Base-by-base conservation (phyloP, 2,329 filamentous ascomycete genomes). In the Monosporascus cannonballus region DNA sequence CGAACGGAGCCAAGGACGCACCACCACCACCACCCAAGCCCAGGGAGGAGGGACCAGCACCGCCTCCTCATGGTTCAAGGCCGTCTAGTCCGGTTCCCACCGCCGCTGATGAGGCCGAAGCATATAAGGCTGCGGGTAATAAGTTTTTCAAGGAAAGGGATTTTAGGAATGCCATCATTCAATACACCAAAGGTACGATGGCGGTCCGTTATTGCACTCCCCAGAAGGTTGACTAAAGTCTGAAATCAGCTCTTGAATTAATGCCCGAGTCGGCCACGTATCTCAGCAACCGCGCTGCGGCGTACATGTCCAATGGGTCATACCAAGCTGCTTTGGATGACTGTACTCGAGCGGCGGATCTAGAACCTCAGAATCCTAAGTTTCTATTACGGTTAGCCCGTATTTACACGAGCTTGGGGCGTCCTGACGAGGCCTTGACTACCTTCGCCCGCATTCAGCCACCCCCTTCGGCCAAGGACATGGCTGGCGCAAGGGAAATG, bases 121-220 rank as follows among this genome's bases (percentile, higher is more conserved):
- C 84, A 14, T 96, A 87, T 81, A 99, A 99, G 78, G 83, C 89
- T 62, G 84, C 89, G 2, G 94, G 94, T 54, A 99, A 99, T 76
- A 94, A 94, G 66, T 93, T 90, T 67, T 99, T 96, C 81, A 97
- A 96, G 76, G 89, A 92, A 58, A 90, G 87, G 68, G 89, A 96
- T 66, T 99, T 93, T 70, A 75, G 79, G 55, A 87, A 88, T 67
- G 93, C 94, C 24, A 92, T 97, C 68, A 82, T 89, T 61, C 90
- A 96, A 71, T 99, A 97, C 71, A 90, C 89, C 61, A 96, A 96
- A 83, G 93, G 93, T 96, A 77, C 67, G 69, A 55, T 51, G 37
- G 37, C 51, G 8, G 50, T 53, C 27, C 57, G 52, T 54, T 45
- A 42, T 41, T 18, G 18, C 15, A 27, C 27, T 48, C 49, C 54